phyloP scores from a whole-genome alignment of 148 eudicot species.

The Fallopia convolvulus region DNA sequence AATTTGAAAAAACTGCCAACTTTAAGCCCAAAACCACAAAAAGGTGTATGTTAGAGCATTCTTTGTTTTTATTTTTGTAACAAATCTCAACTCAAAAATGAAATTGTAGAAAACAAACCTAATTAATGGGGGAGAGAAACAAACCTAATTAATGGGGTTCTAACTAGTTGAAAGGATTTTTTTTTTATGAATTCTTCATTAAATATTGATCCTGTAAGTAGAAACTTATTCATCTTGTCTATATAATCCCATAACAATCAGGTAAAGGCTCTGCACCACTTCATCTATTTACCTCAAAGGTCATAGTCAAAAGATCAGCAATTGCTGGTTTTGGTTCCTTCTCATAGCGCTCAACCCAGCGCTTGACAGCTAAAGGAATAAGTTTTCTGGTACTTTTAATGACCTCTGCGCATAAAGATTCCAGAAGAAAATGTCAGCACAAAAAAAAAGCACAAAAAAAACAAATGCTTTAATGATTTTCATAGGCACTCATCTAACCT shows the following conservation, averaged over 20 bases:
- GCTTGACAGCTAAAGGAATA: slow-evolving; percentile 63
- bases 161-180: not conserved
- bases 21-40: not conserved
- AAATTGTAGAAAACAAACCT: not conserved
- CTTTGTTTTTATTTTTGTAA: too few relatives aligned
- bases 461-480: not conserved
- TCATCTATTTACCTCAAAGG: slow-evolving; percentile 67
- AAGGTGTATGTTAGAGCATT: not conserved
- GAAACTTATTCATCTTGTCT: slow-evolving; percentile 5
- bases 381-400: slow-evolving; percentile 65
- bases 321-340: slow-evolving; percentile 65
- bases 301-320: slow-evolving; percentile 63
- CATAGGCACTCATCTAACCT: not conserved
- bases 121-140: too few relatives aligned
- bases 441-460: not conserved
- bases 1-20: not conserved
- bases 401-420: slow-evolving; percentile 44
- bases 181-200: too few relatives aligned
- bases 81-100: not conserved
- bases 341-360: slow-evolving; percentile 85
- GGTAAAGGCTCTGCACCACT: not conserved
- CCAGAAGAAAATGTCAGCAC: not conserved
- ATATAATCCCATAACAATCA: not conserved
- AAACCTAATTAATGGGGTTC: not conserved
- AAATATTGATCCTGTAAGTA: not conserved